A percentile compares a stretch with the other conserved stretches of the same genome.
Evolutionary conservation across 306 rosid species (phyloP).

Genomic region (Canavalia ensiformis): DNA sequence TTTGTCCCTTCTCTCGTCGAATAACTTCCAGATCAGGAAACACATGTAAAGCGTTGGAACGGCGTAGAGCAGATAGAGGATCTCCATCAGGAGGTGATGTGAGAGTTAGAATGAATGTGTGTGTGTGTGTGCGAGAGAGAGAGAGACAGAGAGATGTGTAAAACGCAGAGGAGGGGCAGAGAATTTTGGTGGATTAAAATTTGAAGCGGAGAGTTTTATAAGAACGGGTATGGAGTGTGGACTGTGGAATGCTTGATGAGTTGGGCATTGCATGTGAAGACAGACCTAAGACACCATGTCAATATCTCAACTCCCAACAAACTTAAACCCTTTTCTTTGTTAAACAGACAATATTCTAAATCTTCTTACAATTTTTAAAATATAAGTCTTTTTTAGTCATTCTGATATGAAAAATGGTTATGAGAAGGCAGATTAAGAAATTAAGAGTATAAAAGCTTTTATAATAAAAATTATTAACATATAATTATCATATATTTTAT

Average conservation of each 20-base stretch:
- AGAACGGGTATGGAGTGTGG: constrained; percentile 8
- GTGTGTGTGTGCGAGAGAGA: neutral
- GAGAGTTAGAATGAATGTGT: neutral
- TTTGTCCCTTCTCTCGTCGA: constrained; percentile 56
- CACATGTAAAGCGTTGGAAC: constrained; percentile 55
- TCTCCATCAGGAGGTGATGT: constrained; percentile 60
- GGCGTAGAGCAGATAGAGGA: constrained; percentile 50
- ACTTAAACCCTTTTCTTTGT: neutral
- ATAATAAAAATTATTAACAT: no score
- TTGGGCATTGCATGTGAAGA: constrained; percentile 44
- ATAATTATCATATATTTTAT: no score
- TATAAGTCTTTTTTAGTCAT: no score
- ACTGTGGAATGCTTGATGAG: neutral
- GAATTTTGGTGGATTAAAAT: constrained; percentile 27
- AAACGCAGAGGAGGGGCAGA: neutral
- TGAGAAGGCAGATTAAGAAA: no score
- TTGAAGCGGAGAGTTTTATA: constrained; percentile 43
- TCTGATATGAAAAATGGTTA: no score
- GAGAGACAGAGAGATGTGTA: neutral
- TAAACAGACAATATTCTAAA: neutral
- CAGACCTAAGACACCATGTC: constrained; percentile 22
- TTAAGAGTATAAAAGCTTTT: no score
- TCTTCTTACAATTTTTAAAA: neutral
- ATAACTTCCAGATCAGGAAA: constrained; percentile 63
- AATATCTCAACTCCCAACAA: constrained; percentile 64